Evolutionary conservation across 148 eudicot species (phyloP).

Genomic region (Agrostemma githago): DNA sequence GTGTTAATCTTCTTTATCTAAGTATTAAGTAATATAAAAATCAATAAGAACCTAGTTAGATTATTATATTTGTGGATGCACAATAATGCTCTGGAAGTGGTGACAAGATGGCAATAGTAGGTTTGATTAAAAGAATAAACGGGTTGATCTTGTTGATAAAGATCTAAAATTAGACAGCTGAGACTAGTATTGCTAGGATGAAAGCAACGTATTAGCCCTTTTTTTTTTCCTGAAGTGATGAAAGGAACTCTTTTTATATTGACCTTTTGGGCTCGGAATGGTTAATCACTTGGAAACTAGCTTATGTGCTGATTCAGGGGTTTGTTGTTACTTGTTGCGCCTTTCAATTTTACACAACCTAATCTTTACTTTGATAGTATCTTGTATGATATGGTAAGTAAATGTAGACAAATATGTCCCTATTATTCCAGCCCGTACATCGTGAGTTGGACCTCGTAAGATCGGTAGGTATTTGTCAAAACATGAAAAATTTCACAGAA

Average conservation of each 20-base stretch:
- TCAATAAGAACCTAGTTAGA: conserved; percentile 6
- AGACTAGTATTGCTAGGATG: conserved; percentile 15
- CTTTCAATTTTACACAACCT: background rate
- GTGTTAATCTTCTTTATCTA: background rate
- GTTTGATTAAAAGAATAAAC: conserved; percentile 16
- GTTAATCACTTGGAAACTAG: conserved; percentile 3
- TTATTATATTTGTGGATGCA: background rate
- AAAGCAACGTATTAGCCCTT: background rate
- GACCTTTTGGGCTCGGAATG: conserved; percentile 28
- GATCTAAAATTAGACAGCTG: conserved; percentile 9
- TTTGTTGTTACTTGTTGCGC: background rate
- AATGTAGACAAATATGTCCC: background rate
- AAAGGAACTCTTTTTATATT: conserved; percentile 7
- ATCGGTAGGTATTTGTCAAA: background rate
- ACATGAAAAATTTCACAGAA: background rate
- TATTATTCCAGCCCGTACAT: background rate
- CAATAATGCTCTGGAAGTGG: conserved; percentile 5
- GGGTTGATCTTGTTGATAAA: conserved; percentile 19
- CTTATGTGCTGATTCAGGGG: background rate
- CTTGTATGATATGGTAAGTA: background rate
- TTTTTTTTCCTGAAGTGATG: background rate
- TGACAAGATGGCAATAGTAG: conserved; percentile 16
- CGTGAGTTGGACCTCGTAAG: background rate
- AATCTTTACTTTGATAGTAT: background rate
- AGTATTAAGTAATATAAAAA: background rate